Conservation (phyloP, 371 early-diverging fungal genomes). For the Circinella minor region DNA sequence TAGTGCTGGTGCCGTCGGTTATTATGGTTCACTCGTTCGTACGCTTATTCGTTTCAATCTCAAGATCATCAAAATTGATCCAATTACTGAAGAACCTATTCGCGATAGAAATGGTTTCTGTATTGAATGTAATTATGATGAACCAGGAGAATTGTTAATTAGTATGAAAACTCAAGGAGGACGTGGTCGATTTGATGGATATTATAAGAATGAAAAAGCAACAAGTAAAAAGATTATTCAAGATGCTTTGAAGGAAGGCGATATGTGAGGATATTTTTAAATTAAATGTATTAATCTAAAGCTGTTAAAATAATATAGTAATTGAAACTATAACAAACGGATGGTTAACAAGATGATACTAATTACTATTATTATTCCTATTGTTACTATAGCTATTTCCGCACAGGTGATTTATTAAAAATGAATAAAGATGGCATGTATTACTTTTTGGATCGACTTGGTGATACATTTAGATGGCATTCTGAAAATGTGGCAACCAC, state of each 20-base stretch:
- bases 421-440: slow-evolving; percentile 62
- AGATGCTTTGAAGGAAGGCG: slow-evolving; percentile 33
- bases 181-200: slow-evolving; percentile 36
- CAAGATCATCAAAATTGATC: slow-evolving; percentile 39
- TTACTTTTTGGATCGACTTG: slow-evolving; percentile 77
- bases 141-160: slow-evolving; percentile 58
- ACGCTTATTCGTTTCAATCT: slow-evolving; percentile 18
- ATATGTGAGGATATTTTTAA: slow-evolving; percentile 29
- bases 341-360: too few species aligned
- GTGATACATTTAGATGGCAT: slow-evolving; percentile 78
- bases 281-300: too few species aligned
- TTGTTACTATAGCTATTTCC: slow-evolving; percentile 59
- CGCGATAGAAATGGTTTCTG: slow-evolving; percentile 46
- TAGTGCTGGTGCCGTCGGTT: slow-evolving; percentile 58
- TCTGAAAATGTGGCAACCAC: slow-evolving; percentile 72
- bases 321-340: too few species aligned
- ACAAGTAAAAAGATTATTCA: slow-evolving; percentile 55
- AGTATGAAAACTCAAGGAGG: slow-evolving; percentile 24
- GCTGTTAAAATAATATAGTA: too few species aligned
- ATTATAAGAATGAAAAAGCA: slow-evolving; percentile 47
- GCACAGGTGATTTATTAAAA: slow-evolving; percentile 71
- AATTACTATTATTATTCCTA: too few species aligned
- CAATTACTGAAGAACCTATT: slow-evolving; percentile 32
- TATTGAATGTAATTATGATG: slow-evolving; percentile 30
- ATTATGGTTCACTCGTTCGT: slow-evolving; percentile 33